Evolutionary conservation across 768 basidiomycete species (phyloP), one percentile per base, ranked within the genome.

Genomic region (Tricholoma saponaceum): DNA sequence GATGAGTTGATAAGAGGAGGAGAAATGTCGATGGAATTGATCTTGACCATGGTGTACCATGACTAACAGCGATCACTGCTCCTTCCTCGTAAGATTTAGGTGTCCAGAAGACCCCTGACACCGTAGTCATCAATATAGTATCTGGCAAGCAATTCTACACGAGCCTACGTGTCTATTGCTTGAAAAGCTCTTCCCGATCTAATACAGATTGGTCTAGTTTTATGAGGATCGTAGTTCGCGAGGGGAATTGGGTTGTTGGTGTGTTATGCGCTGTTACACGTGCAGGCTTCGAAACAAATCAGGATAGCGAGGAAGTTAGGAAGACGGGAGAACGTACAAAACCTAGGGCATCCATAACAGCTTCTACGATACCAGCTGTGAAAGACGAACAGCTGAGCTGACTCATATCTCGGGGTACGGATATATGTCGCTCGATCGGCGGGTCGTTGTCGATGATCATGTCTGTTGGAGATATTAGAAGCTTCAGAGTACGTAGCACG

Each of bases 381-480:
- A 96, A 90, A 2, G 97, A 98, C n/a, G 94, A 97, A 67, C 95
- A 98, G 65, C 90, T 95, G 37, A 99, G 80, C 66, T 90, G 87
- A 66, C 87, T 91, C 84, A 99, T 86, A 68, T 99, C 97, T 64
- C 85, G 85, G 20, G 97, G 97, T 13, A 98, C 90, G 28, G 94
- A 93, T 59, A 99, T 92, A 62, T 92, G 81, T 58, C 92, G 86
- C 60, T 97, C 95, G 61, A 98, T 79, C 20, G 88, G 83, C 10
- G 97, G 95, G 67, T 95, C 91, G 70, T 99, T 98, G 79, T 98
- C 90, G 58, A 96, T 90, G 62, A 99, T 90, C 97, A 98, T 98
- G 73, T 98, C 94, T 96, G 62, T 30, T 20, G 22, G 22, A 51
- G 43, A 47, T 14, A 25, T 46, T 62, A 55, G 37, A 54, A 52